Conservation (phyloP, 192 early-diverging fungal genomes). For the Coemansia sp. region DNA sequence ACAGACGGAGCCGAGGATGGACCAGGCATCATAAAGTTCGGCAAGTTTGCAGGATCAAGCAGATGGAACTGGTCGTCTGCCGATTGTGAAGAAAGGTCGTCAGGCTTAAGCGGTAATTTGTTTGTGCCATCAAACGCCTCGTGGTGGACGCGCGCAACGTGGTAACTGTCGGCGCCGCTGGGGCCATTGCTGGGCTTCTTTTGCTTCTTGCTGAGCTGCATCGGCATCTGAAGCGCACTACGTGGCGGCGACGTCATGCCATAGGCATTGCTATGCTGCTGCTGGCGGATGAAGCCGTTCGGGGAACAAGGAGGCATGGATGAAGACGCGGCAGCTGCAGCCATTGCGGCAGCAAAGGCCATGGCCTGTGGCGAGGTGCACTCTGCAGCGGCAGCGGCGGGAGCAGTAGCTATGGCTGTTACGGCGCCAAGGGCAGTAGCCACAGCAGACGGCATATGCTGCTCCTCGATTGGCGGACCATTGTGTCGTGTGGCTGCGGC, state of each 20-base stretch:
- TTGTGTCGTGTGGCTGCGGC: neutral
- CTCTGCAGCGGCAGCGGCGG: conserved; percentile 3
- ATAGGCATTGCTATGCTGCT: conserved; percentile 11
- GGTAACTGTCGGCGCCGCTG: conserved; percentile 20
- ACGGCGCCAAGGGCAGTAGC: conserved; percentile 14
- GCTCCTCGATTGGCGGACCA: conserved; percentile 17
- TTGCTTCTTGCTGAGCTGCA: conserved; percentile 21
- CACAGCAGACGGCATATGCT: neutral
- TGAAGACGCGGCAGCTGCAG: conserved; percentile 3
- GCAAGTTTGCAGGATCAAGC: conserved; percentile 48
- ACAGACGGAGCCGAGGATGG: neutral
- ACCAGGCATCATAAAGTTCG: conserved; percentile 43
- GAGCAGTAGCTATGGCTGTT: conserved; percentile 16
- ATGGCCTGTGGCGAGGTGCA: conserved; percentile 14
- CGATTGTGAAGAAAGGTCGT: conserved; percentile 27
- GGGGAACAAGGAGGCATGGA: conserved; percentile 3
- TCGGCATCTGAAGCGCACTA: conserved; percentile 5
- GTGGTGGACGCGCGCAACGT: conserved; percentile 46
- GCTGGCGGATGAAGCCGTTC: conserved; percentile 1
- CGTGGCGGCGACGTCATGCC: conserved; percentile 9
- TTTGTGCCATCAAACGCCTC: conserved; percentile 54
- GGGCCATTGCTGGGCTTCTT: conserved; percentile 16
- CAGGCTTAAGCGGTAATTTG: conserved; percentile 49
- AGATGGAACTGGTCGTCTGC: conserved; percentile 40
- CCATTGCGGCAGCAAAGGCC: conserved; percentile 7